Evolutionary conservation across 2,329 filamentous ascomycete genomes (phyloP).

Genomic region (Blumeria graminis): DNA sequence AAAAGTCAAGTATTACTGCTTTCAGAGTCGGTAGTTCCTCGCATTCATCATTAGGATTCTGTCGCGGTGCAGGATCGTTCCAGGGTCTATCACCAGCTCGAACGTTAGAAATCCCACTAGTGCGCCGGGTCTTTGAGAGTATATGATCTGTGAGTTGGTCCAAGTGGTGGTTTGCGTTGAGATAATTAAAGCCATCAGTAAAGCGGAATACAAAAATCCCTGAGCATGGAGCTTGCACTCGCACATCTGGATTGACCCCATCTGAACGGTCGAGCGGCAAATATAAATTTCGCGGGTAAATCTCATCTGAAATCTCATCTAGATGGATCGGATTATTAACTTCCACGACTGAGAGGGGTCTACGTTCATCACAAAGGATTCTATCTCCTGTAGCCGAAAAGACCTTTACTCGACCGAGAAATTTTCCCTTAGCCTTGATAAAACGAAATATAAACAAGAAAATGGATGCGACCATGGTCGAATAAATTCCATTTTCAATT

Average conservation of each 20-base stretch:
- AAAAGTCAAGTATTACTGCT: constrained; percentile 86
- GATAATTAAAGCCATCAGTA: constrained; percentile 86
- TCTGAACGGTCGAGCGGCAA: constrained; percentile 70
- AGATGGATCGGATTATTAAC: constrained; percentile 16
- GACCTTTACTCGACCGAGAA: constrained; percentile 63
- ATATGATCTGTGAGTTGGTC: constrained; percentile 52
- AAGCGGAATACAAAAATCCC: constrained; percentile 94
- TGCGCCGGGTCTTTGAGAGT: constrained; percentile 48
- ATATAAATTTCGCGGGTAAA: constrained; percentile 50
- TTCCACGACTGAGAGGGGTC: constrained; percentile 24
- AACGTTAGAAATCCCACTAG: constrained; percentile 40
- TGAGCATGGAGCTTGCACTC: constrained; percentile 61
- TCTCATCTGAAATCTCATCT: constrained; percentile 10
- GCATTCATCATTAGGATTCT: constrained; percentile 22
- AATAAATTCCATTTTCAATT: constrained; percentile 86
- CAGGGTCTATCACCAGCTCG: constrained; percentile 62
- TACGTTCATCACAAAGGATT: constrained; percentile 35
- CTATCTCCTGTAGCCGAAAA: constrained; percentile 57
- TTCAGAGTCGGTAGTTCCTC: constrained; percentile 43
- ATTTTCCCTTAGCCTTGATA: constrained; percentile 57
- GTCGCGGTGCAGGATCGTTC: constrained; percentile 69
- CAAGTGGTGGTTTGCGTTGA: constrained; percentile 73
- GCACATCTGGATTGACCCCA: constrained; percentile 66
- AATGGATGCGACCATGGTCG: constrained; percentile 53
- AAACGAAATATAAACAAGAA: constrained; percentile 64